Evolutionary conservation across 148 eudicot species (phyloP).

Genomic region (Silene uniflora): DNA sequence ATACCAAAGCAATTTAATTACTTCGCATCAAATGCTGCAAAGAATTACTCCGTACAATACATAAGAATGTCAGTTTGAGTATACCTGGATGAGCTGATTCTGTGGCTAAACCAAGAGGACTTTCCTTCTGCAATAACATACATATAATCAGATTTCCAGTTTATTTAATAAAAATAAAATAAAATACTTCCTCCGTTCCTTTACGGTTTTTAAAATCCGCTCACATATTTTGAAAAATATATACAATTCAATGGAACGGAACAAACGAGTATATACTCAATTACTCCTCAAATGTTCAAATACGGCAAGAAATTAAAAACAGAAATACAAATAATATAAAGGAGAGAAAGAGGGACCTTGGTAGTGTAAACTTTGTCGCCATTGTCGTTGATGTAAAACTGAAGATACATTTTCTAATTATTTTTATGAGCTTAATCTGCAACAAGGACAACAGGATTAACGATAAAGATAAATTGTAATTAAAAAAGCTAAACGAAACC

Average conservation of each 20-base stretch:
- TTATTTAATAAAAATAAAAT: no score
- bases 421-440: background rate
- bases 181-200: no score
- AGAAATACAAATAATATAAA: background rate
- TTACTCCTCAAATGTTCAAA: background rate
- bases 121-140: slow-evolving; percentile 65
- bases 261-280: no score
- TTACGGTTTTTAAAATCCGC: no score
- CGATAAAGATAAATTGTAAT: background rate
- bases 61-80: background rate
- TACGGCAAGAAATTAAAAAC: background rate
- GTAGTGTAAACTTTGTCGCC: slow-evolving; percentile 98
- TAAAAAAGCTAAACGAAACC: background rate
- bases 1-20: background rate
- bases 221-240: no score
- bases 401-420: slow-evolving; percentile 65
- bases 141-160: background rate
- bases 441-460: background rate
- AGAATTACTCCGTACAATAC: no score
- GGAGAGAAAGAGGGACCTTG: slow-evolving; percentile 39
- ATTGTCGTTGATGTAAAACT: slow-evolving; percentile 85
- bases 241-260: no score
- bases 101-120: slow-evolving; percentile 79
- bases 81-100: slow-evolving; percentile 98
- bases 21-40: background rate